Evolutionary conservation across 306 rosid genomes (phyloP).

Genomic region (Malus sylvestris): DNA sequence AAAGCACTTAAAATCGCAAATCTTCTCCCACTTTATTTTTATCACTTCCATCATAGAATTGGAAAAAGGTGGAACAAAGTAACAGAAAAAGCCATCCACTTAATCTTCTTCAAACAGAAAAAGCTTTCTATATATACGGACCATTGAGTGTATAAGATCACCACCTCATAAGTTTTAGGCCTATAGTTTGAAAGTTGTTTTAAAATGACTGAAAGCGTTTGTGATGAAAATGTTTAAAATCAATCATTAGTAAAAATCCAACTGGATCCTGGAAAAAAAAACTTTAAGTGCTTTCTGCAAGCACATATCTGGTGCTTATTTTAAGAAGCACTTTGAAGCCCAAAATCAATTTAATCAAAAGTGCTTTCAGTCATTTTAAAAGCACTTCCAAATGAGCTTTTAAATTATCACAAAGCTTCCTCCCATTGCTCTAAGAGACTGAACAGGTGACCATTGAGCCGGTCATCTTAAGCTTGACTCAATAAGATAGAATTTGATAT

Average conservation of each 20-base stretch:
- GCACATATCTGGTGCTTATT: too few species aligned
- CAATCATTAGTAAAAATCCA: too few species aligned
- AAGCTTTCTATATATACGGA: slow-evolving; percentile 22
- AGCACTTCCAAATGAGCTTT: too few species aligned
- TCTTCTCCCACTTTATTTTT: neutral
- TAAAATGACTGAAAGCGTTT: too few species aligned
- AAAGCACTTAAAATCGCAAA: slow-evolving; percentile 5
- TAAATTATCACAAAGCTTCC: neutral
- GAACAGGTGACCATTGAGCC: slow-evolving; percentile 19
- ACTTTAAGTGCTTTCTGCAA: too few species aligned
- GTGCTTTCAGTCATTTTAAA: too few species aligned
- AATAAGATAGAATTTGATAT: too few species aligned
- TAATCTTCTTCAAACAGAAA: slow-evolving; percentile 6
- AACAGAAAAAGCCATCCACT: slow-evolving; percentile 16
- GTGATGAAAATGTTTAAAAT: too few species aligned
- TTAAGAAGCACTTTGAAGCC: too few species aligned
- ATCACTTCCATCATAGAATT: neutral
- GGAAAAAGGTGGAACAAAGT: neutral
- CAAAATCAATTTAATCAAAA: too few species aligned
- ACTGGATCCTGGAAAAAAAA: too few species aligned
- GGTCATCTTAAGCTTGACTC: neutral
- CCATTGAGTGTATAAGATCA: slow-evolving; percentile 32
- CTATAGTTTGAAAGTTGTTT: too few species aligned
- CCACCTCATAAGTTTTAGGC: neutral
- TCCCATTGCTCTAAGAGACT: neutral